Evolutionary conservation across 1,139 yeast genomes (phyloP).

Genomic region (Suhomyces atakaporum): DNA sequence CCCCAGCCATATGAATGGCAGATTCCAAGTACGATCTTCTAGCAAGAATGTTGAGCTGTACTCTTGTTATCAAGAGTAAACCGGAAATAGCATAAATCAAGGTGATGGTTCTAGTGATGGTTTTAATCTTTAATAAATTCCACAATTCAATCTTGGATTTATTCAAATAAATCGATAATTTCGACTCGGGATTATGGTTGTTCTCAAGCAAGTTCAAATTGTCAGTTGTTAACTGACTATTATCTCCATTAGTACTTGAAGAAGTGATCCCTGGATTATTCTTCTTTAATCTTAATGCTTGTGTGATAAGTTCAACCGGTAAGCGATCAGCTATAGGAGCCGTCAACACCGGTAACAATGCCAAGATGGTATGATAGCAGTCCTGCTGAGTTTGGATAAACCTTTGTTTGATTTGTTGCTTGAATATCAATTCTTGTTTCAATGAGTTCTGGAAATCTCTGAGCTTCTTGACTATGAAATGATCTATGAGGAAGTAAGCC

Average conservation of each 20-base stretch:
- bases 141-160: conserved; percentile 78
- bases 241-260: conserved; percentile 14
- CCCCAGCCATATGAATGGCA: conserved; percentile 67
- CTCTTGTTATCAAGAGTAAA: conserved; percentile 71
- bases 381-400: conserved; percentile 93
- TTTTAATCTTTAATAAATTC: conserved; percentile 76
- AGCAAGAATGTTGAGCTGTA: conserved; percentile 86
- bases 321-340: conserved; percentile 62
- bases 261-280: conserved; percentile 24
- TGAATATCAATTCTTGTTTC: conserved; percentile 72
- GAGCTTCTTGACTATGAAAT: conserved; percentile 59
- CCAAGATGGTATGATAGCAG: conserved; percentile 80
- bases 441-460: conserved; percentile 67
- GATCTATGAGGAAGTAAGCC: conserved; percentile 57
- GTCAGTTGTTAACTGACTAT: conserved; percentile 37
- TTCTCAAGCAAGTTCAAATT: conserved; percentile 40
- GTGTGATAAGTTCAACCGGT: conserved; percentile 75
- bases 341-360: conserved; percentile 76
- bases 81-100: conserved; percentile 69
- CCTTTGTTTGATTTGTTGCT: conserved; percentile 66
- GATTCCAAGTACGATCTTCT: conserved; percentile 81
- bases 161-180: conserved; percentile 33
- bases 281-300: conserved; percentile 66
- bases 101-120: conserved; percentile 74
- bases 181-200: conserved; percentile 25